Conservation (phyloP, 805 yeast genomes). For the Ogataea dorogensis region DNA sequence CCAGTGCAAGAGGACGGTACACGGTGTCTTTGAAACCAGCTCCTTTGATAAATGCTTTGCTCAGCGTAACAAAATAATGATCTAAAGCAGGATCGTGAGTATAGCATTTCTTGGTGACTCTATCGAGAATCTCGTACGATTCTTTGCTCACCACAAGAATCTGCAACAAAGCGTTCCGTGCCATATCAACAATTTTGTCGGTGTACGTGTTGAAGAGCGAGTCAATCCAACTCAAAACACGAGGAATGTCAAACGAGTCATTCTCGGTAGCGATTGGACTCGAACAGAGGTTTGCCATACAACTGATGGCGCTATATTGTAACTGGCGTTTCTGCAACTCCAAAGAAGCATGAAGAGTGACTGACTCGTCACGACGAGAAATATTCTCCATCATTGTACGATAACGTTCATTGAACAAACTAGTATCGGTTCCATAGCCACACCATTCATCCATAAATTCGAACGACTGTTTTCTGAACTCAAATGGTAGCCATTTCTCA, state of each 20-base stretch:
- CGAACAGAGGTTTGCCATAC: conserved; percentile 79
- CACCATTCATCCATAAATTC: conserved; percentile 91
- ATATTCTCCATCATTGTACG: conserved; percentile 47
- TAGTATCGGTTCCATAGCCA: conserved; percentile 71
- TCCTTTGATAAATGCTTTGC: conserved; percentile 57
- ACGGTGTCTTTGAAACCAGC: conserved; percentile 50
- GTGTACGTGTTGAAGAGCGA: conserved; percentile 60
- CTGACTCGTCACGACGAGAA: conserved; percentile 36
- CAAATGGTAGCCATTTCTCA: conserved; percentile 74
- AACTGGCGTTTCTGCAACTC: conserved; percentile 75
- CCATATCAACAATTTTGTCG: conserved; percentile 58
- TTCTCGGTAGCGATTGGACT: conserved; percentile 58
- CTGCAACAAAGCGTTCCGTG: conserved; percentile 68
- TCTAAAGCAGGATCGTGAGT: conserved; percentile 55
- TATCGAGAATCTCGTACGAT: conserved; percentile 49
- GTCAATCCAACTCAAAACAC: conserved; percentile 78
- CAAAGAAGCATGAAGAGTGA: conserved; percentile 66
- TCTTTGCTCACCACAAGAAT: conserved; percentile 60
- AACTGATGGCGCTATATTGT: conserved; percentile 69
- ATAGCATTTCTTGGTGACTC: conserved; percentile 73
- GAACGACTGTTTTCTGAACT: conserved; percentile 80
- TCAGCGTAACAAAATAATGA: conserved; percentile 69
- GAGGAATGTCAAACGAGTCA: conserved; percentile 67
- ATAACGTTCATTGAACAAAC: conserved; percentile 66
- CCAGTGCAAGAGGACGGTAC: conserved; percentile 69